These are phyloP conservation scores for Thalia dealbata DNA, from an alignment of 176 grass and related monocot species.

Conservation along the genomic window DNA sequence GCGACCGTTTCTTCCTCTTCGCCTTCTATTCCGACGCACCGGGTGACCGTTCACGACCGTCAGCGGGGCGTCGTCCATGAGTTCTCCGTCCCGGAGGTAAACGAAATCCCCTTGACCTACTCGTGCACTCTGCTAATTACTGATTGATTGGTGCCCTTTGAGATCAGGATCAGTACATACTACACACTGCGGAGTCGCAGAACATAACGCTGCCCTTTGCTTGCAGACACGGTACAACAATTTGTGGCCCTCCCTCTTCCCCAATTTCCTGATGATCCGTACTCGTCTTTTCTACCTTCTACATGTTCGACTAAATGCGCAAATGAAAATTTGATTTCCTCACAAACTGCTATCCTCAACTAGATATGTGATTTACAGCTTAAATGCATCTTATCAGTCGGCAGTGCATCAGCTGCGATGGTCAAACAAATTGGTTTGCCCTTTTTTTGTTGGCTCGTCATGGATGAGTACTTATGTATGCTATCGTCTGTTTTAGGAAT, in stretches of 20 bases:
- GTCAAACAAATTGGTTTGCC: background rate
- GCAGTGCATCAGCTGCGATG: background rate
- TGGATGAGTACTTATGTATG: background rate
- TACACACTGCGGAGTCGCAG: constrained; percentile 83
- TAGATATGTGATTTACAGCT: background rate
- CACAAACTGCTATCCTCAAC: background rate
- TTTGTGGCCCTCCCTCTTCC: background rate
- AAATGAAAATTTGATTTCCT: background rate
- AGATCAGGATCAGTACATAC: constrained; percentile 84
- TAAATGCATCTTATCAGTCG: background rate
- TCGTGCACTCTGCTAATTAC: background rate
- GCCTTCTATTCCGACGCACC: constrained; percentile 33
- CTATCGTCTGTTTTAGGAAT: background rate
- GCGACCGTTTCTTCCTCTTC: background rate
- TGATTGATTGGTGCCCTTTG: background rate
- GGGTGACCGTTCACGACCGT: constrained; percentile 84
- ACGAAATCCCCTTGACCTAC: background rate
- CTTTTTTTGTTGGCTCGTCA: background rate
- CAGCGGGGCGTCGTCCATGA: constrained; percentile 65
- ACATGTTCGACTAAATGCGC: background rate
- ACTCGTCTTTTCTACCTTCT: background rate
- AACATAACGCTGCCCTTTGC: constrained; percentile 72
- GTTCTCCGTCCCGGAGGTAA: constrained; percentile 86
- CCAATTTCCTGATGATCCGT: background rate
- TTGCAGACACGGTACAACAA: constrained; percentile 66